Conservation (phyloP, 2,329 filamentous ascomycete species). For the Stachybotrys echinatus region DNA sequence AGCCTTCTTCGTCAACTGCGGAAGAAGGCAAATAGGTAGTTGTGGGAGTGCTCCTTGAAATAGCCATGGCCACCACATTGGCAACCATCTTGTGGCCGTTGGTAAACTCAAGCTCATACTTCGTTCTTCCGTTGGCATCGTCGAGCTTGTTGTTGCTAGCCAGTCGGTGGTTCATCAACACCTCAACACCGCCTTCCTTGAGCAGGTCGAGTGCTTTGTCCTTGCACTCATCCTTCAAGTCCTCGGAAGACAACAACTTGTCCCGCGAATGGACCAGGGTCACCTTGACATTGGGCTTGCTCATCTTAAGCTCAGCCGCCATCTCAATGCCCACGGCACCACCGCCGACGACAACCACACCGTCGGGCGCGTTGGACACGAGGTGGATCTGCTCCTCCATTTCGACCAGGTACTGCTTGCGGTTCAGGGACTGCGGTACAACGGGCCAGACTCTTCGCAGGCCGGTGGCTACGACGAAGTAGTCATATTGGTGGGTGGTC, state of each 20-base stretch:
- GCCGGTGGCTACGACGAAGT: constrained; percentile 67
- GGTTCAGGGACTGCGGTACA: constrained; percentile 60
- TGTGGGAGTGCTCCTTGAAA: constrained; percentile 58
- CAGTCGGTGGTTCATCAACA: constrained; percentile 58
- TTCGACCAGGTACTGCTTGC: constrained; percentile 60
- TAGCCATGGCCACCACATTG: constrained; percentile 64
- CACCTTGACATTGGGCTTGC: constrained; percentile 60
- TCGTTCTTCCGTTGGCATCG: constrained; percentile 31
- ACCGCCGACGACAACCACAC: constrained; percentile 70
- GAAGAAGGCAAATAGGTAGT: constrained; percentile 56
- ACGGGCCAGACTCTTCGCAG: constrained; percentile 66
- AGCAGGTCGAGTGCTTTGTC: constrained; percentile 54
- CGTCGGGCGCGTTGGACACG: constrained; percentile 45
- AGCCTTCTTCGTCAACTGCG: constrained; percentile 58
- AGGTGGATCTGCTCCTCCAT: constrained; percentile 52
- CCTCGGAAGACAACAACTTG: constrained; percentile 67
- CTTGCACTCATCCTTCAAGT: constrained; percentile 64
- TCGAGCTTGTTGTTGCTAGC: constrained; percentile 40
- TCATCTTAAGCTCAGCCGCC: constrained; percentile 69
- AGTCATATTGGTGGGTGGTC: constrained; percentile 59
- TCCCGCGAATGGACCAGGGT: constrained; percentile 69
- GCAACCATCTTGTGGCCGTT: constrained; percentile 55
- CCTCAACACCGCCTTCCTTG: constrained; percentile 57
- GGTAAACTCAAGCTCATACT: constrained; percentile 49
- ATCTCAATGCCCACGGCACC: constrained; percentile 78